A percentile compares a stretch with the other conserved stretches of the same genome.
Conservation (phyloP, 148 eudicot species). For the Mesembryanthemum crystallinum region DNA sequence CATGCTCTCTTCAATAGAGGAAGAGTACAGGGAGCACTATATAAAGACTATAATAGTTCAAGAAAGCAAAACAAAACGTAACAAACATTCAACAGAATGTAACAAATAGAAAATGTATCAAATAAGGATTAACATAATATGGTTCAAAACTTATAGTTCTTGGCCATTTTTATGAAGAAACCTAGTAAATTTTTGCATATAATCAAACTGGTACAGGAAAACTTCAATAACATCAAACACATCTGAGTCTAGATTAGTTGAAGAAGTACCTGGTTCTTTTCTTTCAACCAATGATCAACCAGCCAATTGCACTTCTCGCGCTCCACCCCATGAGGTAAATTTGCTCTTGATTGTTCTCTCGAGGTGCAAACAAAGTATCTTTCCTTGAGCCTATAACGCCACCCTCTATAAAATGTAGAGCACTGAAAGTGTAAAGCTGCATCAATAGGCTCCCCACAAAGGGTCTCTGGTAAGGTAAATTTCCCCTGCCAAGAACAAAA, state of each 20-base stretch:
- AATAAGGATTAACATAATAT: no score
- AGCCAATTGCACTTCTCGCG: background rate
- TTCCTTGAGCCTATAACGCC: background rate
- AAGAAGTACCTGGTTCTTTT: background rate
- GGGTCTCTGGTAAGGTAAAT: background rate
- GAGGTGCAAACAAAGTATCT: background rate
- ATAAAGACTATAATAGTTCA: no score
- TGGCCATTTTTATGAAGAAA: no score
- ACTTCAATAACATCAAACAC: background rate
- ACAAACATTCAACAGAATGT: no score
- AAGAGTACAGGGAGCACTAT: no score
- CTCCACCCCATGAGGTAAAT: background rate
- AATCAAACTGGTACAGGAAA: background rate
- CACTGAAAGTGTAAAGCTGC: background rate
- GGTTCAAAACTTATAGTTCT: no score
- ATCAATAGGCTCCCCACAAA: background rate
- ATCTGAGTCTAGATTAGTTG: no score
- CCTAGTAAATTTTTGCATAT: no score
- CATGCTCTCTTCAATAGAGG: no score
- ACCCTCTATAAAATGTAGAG: background rate
- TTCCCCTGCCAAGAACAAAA: background rate
- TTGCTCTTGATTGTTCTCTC: background rate
- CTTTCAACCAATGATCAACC: background rate
- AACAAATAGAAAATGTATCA: no score
- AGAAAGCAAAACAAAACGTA: no score